These are phyloP conservation scores for Serpula lacrymans DNA, from an alignment of 768 basidiomycete genomes.

Conservation along the genomic window DNA sequence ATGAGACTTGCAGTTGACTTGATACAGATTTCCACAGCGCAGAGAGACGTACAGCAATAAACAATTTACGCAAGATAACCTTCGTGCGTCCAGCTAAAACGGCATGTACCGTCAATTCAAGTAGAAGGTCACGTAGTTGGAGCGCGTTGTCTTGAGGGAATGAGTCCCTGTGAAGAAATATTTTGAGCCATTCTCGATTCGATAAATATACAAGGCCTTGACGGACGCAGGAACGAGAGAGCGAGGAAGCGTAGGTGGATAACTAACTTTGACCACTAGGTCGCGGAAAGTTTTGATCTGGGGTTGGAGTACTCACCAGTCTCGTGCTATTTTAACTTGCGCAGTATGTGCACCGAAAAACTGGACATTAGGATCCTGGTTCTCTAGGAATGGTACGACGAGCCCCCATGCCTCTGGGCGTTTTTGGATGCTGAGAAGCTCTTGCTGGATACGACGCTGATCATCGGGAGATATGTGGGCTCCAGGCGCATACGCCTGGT, in stretches of 20 bases:
- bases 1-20: slow-evolving; percentile 4
- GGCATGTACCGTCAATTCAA: slow-evolving; percentile 68
- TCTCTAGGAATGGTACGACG: slow-evolving; percentile 69
- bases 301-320: slow-evolving; percentile 60
- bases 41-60: slow-evolving; percentile 65
- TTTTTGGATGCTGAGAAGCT: slow-evolving; percentile 75
- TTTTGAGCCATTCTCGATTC: slow-evolving; percentile 1
- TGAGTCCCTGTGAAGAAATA: slow-evolving; percentile 64
- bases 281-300: too few species aligned
- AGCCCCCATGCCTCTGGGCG: slow-evolving; percentile 81
- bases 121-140: slow-evolving; percentile 59
- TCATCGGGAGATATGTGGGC: slow-evolving; percentile 50
- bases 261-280: too few species aligned
- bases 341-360: slow-evolving; percentile 95
- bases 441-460: slow-evolving; percentile 62
- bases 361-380: slow-evolving; percentile 78
- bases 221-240: too few species aligned
- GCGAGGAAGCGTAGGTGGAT: too few species aligned
- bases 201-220: slow-evolving; percentile 1
- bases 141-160: slow-evolving; percentile 62
- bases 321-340: slow-evolving; percentile 90
- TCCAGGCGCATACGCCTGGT: slow-evolving; percentile 58
- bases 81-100: slow-evolving; percentile 56
- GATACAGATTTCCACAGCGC: background rate
- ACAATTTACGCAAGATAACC: slow-evolving; percentile 82